These are phyloP conservation scores for Poronia punctata DNA, from an alignment of 495 filamentous ascomycete species.

Conservation along the genomic window DNA sequence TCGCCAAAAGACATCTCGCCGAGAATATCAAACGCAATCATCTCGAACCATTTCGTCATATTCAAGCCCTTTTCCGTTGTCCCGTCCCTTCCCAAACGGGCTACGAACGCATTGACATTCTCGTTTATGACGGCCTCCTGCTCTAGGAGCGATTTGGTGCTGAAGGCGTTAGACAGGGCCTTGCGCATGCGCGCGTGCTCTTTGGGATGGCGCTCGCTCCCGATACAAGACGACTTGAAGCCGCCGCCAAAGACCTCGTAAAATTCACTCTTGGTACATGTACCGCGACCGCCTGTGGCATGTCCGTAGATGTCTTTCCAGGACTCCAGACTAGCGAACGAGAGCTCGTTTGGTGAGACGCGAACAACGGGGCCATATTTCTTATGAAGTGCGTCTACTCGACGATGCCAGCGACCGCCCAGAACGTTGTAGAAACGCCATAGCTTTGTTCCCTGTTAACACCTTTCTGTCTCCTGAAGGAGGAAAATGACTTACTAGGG, in stretches of 20 bases:
- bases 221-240: conserved; percentile 18
- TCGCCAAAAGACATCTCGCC: conserved; percentile 31
- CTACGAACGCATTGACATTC: not conserved
- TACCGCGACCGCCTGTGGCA: conserved; percentile 12
- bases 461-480: too few relatives aligned
- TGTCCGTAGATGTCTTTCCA: conserved; percentile 37
- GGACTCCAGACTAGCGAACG: conserved; percentile 29
- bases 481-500: too few relatives aligned
- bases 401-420: too few relatives aligned
- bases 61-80: conserved; percentile 1
- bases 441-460: too few relatives aligned
- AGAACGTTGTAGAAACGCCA: too few relatives aligned
- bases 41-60: conserved; percentile 16
- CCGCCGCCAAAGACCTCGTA: conserved; percentile 23
- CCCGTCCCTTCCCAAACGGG: not conserved
- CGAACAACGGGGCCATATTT: conserved; percentile 40
- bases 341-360: conserved; percentile 38
- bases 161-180: not conserved
- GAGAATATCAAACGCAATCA: conserved; percentile 22
- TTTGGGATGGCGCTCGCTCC: conserved; percentile 18
- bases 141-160: not conserved
- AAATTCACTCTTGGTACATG: conserved; percentile 22
- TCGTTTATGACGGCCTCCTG: not conserved
- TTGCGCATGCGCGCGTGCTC: not conserved
- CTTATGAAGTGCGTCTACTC: too few relatives aligned